A percentile compares a stretch with the other conserved stretches of the same genome.
Evolutionary conservation across 352 stramenopile species (phyloP).

Genomic region (Phytophthora sojae): DNA sequence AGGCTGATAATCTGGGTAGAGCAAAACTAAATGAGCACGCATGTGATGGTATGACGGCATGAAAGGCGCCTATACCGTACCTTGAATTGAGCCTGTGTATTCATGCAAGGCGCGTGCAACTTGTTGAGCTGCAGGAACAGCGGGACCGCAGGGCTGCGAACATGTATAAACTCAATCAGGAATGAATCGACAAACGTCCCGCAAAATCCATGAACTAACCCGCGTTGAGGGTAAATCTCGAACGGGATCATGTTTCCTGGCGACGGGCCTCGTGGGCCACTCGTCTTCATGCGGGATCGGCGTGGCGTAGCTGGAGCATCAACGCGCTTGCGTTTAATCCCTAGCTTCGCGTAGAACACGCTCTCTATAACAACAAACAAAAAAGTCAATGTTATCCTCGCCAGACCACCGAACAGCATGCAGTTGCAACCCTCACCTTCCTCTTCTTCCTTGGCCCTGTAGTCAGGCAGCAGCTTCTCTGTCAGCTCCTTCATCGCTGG

Average conservation of each 20-base stretch:
- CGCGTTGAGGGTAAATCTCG: slow-evolving; percentile 50
- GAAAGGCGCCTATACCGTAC: slow-evolving; percentile 15
- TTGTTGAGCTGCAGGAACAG: slow-evolving; percentile 48
- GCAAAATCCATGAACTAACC: slow-evolving; percentile 30
- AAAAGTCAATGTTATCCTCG: neutral
- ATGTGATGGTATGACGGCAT: neutral
- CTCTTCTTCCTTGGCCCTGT: slow-evolving; percentile 43
- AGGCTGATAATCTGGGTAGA: slow-evolving; percentile 57
- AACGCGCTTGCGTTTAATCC: slow-evolving; percentile 67
- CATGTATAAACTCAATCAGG: neutral
- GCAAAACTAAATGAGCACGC: neutral
- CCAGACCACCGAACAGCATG: neutral
- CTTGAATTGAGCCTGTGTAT: slow-evolving; percentile 57
- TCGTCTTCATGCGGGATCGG: slow-evolving; percentile 17
- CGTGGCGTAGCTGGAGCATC: slow-evolving; percentile 12
- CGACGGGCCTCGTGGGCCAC: slow-evolving; percentile 37
- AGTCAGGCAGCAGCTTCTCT: slow-evolving; percentile 59
- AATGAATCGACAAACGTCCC: neutral
- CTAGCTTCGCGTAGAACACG: slow-evolving; percentile 55
- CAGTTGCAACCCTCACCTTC: slow-evolving; percentile 39
- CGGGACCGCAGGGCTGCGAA: slow-evolving; percentile 43
- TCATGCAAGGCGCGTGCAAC: slow-evolving; percentile 45
- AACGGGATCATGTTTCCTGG: slow-evolving; percentile 52
- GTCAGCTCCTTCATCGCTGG: slow-evolving; percentile 64
- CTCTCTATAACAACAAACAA: slow-evolving; percentile 28